Evolutionary conservation across 495 filamentous ascomycete species (phyloP).

Genomic region (Penicillium paxilli): DNA sequence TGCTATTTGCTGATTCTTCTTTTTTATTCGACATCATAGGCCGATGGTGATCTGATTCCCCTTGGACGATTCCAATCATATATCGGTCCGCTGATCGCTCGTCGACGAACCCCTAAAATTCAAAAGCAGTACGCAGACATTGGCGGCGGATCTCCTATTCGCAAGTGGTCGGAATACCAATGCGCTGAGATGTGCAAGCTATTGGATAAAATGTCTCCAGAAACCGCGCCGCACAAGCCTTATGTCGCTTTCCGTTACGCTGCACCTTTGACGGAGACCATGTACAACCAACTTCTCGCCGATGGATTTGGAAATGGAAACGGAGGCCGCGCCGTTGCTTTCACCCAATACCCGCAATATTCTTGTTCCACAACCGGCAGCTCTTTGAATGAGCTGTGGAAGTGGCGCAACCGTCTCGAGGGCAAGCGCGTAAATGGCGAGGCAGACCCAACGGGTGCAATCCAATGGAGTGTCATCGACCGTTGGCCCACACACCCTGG

Average conservation of each 20-base stretch:
- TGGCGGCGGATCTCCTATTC: conserved; percentile 94
- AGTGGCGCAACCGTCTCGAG: conserved; percentile 87
- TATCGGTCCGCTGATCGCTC: conserved; percentile 82
- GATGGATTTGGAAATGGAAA: conserved; percentile 89
- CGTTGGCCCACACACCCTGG: conserved; percentile 92
- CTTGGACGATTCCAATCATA: conserved; percentile 90
- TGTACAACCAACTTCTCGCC: conserved; percentile 74
- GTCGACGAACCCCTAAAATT: conserved; percentile 90
- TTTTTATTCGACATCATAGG: conserved; percentile 42
- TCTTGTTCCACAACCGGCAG: conserved; percentile 98
- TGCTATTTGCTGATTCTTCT: not conserved
- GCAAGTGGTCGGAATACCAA: conserved; percentile 96
- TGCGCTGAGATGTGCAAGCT: conserved; percentile 93
- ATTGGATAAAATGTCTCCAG: conserved; percentile 82
- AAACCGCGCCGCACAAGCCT: conserved; percentile 95
- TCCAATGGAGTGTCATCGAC: conserved; percentile 97
- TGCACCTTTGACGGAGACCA: conserved; percentile 88
- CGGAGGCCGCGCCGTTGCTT: conserved; percentile 90
- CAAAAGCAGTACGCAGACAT: conserved; percentile 93
- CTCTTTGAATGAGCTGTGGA: conserved; percentile 96
- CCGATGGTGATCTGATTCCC: conserved; percentile 95
- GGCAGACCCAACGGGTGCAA: conserved; percentile 59
- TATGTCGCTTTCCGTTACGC: conserved; percentile 99
- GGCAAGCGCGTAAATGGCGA: conserved; percentile 59
- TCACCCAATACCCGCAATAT: conserved; percentile 98